Evolutionary conservation across 352 stramenopile genomes (phyloP).

Genomic region (Phytopythium montanum): DNA sequence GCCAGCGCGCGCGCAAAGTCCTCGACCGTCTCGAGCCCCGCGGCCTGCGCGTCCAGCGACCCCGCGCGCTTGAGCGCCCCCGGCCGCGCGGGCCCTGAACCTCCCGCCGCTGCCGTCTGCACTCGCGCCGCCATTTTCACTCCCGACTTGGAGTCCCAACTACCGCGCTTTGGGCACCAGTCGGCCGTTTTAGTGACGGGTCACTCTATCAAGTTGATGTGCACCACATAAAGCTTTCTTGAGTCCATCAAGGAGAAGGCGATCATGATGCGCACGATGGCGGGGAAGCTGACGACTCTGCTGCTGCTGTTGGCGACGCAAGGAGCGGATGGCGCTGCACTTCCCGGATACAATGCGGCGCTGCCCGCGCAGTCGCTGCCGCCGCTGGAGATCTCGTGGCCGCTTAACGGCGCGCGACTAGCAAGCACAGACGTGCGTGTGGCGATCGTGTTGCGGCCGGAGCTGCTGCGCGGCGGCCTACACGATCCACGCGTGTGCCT

Average conservation of each 20-base stretch:
- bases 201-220: no score
- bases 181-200: no score
- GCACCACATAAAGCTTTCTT: no score
- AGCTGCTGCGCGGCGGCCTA: constrained; percentile 23
- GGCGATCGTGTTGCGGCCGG: constrained; percentile 41
- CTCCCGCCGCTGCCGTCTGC: background rate
- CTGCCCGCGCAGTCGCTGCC: constrained; percentile 24
- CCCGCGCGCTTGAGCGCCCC: constrained; percentile 13
- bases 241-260: no score
- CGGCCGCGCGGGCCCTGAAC: background rate
- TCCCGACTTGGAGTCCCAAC: background rate
- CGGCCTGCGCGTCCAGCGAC: constrained; percentile 10
- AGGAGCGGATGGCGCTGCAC: background rate
- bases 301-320: background rate
- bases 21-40: constrained; percentile 59
- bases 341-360: constrained; percentile 24
- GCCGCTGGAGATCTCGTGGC: constrained; percentile 58
- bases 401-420: constrained; percentile 44
- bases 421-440: constrained; percentile 43
- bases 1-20: constrained; percentile 63
- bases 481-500: constrained; percentile 47
- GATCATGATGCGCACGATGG: background rate
- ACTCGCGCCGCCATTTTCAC: background rate
- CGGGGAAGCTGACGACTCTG: no score
- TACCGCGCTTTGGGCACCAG: constrained; percentile 1